Base-by-base conservation (phyloP, 1,284 basidiomycete species). In the Stereum hirsutum region DNA sequence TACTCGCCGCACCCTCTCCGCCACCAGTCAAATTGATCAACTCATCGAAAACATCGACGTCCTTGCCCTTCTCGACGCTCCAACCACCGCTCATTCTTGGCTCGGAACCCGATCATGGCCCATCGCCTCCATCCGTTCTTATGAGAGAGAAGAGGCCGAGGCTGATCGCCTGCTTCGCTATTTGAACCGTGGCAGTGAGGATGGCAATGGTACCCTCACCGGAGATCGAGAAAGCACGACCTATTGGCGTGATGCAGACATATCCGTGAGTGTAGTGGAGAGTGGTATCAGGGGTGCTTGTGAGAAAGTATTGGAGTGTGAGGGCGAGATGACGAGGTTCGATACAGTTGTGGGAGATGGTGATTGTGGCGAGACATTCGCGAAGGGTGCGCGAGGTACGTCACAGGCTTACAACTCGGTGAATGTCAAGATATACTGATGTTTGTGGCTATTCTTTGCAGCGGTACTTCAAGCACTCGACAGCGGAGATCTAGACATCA, bases 311-410 rank as follows among this genome's bases (percentile, higher is more conserved):
- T 53, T 69, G 24, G 55, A 47, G 25, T 55, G 58, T 6, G 68
- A 70, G 52, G 52, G 54, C 0, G 63, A 63, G n/a, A 51, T 70
- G 46, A 69, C 69, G 19, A 55, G 52, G 26, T 68, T 62, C 46
- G 68, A 71, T 50, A 70, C 68, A 6, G 43, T 64, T 7, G 53
- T 59, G 19, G 61, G 63, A 11, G 62, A 64, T 46, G 63, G 62
- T 5, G 61, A 61, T 42, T 63, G 61, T 36, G 62, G 62, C 32
- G 51, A 54, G 37, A 64, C 63, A 15, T 64, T 63, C 23, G 49
- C 52, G 11, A 46, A 48, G 1, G 58, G 62, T n/a, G 54, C 57
- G 6, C 50, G 47, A 52, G 54, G 58, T 57, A 21, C 39, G 28
- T 39, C 15, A 4, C 6, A 4, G 27, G 17, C 8, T n/a, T 11